Evolutionary conservation across 2,329 filamentous ascomycete genomes (phyloP).

Genomic region (Cercospora sp.): DNA sequence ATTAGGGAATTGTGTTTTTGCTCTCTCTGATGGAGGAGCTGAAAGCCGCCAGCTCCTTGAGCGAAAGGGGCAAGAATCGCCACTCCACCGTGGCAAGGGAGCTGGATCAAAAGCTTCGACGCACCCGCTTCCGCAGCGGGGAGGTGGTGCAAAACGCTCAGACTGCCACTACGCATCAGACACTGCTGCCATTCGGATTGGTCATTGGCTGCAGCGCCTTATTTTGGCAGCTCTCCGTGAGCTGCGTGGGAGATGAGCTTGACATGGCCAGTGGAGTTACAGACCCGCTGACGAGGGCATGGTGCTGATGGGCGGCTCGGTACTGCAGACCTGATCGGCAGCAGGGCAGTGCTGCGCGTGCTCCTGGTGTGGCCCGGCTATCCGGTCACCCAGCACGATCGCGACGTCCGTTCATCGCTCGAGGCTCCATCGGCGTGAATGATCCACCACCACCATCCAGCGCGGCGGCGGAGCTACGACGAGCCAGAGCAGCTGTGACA

Average conservation of each 20-base stretch:
- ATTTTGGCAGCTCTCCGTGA: neutral
- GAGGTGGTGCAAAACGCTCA: neutral
- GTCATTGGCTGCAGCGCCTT: neutral
- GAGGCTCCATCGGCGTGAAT: neutral
- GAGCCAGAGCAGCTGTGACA: too few relatives aligned
- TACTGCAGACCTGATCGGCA: neutral
- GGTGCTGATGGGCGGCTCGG: neutral
- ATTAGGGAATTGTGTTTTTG: conserved; percentile 6
- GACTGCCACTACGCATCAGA: neutral
- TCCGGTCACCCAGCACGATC: neutral
- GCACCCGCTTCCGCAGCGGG: neutral
- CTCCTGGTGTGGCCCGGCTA: neutral
- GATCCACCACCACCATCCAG: too few relatives aligned
- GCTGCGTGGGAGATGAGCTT: neutral
- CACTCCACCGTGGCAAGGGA: conserved; percentile 25
- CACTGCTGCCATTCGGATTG: neutral
- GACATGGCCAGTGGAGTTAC: neutral
- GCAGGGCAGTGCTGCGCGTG: neutral
- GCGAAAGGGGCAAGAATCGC: conserved; percentile 23
- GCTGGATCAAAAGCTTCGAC: conserved; percentile 21
- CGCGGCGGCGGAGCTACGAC: too few relatives aligned
- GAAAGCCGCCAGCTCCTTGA: conserved; percentile 14
- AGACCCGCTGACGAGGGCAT: neutral
- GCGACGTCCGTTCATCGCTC: neutral
- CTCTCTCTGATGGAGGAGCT: conserved; percentile 9